Evolutionary conservation across 2,329 filamentous ascomycete genomes (phyloP), one percentile per base, ranked within the genome.

Genomic region (Apiospora kogelbergensis): DNA sequence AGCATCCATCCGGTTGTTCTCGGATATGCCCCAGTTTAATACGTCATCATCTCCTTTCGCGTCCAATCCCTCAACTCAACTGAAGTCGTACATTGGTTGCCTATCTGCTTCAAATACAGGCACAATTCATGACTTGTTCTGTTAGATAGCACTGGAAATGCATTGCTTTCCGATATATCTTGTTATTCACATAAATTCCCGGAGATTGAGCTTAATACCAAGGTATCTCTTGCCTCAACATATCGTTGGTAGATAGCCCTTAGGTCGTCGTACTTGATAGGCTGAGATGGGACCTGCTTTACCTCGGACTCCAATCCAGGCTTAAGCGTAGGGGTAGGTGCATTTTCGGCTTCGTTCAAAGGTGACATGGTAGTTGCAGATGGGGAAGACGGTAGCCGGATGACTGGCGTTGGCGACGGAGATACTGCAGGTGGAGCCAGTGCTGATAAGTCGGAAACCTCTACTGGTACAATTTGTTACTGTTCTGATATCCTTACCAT

Each of bases 21-120:
- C 72, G n/a, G n/a, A 68, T 65, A 66, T 72, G 20, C 69, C 68
- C 72, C 71, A 75, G 65, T 75, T n/a, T n/a, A n/a, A n/a, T n/a
- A n/a, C n/a, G n/a, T n/a, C n/a, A n/a, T n/a, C n/a, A n/a, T n/a
- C n/a, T n/a, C n/a, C n/a, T n/a, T n/a, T n/a, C 70, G 72, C 5
- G 66, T 72, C 70, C 68, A 75, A 4, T 73, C 63, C n/a, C 72
- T 73, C 11, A 53, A 68, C 13, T 70, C 68, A 60, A 44, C 67
- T 24, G 66, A 66, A 30, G 37, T 70, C 20, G 17, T 70, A 40
- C 67, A 74, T 41, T 33, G 63, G 30, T 60, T 70, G 6, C 15
- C 63, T 53, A 70, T 72, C 46, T 72, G 69, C 67, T 68, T 72
- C 33, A 57, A 74, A 42, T 75, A 67, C 24, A 70, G 63, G 63